A percentile compares a stretch with the other conserved stretches of the same genome.
These are phyloP conservation scores for Hibiscus tridactylites DNA, from an alignment of 345 rosid genomes.

Conservation along the genomic window DNA sequence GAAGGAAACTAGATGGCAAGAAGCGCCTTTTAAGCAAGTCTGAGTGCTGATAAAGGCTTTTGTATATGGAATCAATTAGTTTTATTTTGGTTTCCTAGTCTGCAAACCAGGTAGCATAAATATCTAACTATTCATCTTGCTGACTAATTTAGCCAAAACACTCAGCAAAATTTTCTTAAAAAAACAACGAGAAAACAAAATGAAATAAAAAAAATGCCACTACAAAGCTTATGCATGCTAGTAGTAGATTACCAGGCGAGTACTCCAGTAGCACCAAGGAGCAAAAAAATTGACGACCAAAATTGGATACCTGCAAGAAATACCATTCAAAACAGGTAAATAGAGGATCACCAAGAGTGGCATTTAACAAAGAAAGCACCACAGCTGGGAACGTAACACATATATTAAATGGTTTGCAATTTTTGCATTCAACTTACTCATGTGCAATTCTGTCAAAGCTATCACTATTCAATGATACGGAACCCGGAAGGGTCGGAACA, in stretches of 20 bases:
- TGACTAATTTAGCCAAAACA: too few relatives aligned
- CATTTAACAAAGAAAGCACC: neutral
- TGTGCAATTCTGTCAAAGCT: conserved; percentile 65
- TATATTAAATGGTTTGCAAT: conserved; percentile 4
- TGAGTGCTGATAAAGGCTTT: too few relatives aligned
- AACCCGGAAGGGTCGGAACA: conserved; percentile 33
- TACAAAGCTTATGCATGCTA: neutral
- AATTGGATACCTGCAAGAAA: conserved; percentile 66
- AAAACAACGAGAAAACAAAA: too few relatives aligned
- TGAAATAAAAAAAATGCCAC: too few relatives aligned
- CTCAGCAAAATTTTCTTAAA: too few relatives aligned
- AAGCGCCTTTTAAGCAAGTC: too few relatives aligned
- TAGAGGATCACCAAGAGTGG: neutral
- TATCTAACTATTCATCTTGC: too few relatives aligned
- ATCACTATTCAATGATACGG: conserved; percentile 33
- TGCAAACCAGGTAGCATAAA: too few relatives aligned
- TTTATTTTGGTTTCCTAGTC: too few relatives aligned
- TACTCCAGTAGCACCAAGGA: conserved; percentile 97
- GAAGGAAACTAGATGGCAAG: too few relatives aligned
- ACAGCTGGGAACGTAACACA: neutral
- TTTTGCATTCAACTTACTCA: conserved; percentile 46
- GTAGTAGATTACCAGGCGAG: conserved; percentile 60
- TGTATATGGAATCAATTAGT: too few relatives aligned
- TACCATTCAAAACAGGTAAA: conserved; percentile 11
- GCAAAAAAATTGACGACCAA: conserved; percentile 87